Base-by-base conservation (phyloP, 169 alveolate species). In the Plasmodium knowlesi region DNA sequence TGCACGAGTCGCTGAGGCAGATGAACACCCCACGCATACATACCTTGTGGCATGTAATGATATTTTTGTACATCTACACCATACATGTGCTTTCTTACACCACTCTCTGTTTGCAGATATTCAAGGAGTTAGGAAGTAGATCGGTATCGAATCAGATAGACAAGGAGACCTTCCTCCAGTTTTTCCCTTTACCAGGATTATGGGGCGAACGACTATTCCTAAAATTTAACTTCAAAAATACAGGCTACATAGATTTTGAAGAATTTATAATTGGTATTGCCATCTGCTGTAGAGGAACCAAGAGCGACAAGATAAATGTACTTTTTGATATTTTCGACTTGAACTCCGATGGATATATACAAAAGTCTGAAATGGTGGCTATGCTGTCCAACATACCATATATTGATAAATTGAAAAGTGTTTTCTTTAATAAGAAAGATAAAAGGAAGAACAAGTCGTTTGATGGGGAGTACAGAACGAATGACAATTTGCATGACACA, bases 121-220 rank as follows among this genome's bases (percentile, higher is more conserved):
- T 93, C 85, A 97, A 97, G 89, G 98, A 96, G 32, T 94, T 97
- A 41, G 96, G 98, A 22, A 94, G 96, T 46, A 73, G 98, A n/a
- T 94, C 97, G 37, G 82, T 81, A n/a, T 83, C 95, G 25, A 25
- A 32, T 14, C 98, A 98, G 12, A 97, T 97, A 25, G 98, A 96
- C 95, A 97, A 97, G 93, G 98, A 96, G 71, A 97, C 98, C 1
- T 97, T 97, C 70, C 96, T 97, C 34, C 98, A 97, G 88, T 97
- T 96, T 92, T 97, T 97, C 84, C 97, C 97, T 19, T 92, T 97
- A 8, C 98, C 98, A 1, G 98, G 98, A 3, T 95, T 97, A 14
- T 97, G 98, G 98, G 98, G 98, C 4, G 98, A 97, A 86, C 97
- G 98, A 41, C 91, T 97, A 34, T 97, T 97, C 67, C 95, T 96